phyloP scores from a whole-genome alignment of 768 basidiomycete genomes.

The Tephrocybe sp. region DNA sequence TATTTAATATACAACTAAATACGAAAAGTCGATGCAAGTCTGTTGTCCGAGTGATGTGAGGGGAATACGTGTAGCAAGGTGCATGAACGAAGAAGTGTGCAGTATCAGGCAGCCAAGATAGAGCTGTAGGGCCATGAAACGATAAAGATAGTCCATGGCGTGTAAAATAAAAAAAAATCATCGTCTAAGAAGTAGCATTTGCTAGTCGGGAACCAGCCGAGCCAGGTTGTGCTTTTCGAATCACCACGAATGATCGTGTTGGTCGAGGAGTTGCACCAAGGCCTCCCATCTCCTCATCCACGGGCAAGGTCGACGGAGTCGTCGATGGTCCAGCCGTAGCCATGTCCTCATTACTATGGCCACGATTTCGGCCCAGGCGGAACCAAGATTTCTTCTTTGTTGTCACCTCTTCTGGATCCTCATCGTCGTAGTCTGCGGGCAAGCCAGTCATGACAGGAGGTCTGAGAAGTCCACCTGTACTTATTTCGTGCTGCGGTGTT shows the following conservation, averaged over 20 bases:
- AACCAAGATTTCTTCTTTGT: conserved; percentile 74
- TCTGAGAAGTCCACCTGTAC: conserved; percentile 16
- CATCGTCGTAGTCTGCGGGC: conserved; percentile 35
- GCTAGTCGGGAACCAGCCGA: conserved; percentile 9
- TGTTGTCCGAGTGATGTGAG: conserved; percentile 6
- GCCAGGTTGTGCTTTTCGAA: conserved; percentile 50
- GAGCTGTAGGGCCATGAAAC: background rate
- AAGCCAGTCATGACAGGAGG: conserved; percentile 17
- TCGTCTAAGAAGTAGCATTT: conserved; percentile 16
- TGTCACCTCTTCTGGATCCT: conserved; percentile 37
- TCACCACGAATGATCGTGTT: conserved; percentile 65
- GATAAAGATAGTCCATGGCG: conserved; percentile 1
- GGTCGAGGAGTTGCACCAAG: conserved; percentile 30
- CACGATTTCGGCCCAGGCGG: conserved; percentile 54
- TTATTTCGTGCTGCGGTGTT: conserved; percentile 18
- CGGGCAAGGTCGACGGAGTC: conserved; percentile 18
- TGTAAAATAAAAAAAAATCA: conserved; percentile 3
- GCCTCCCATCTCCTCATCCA: conserved; percentile 35
- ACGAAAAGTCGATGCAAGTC: conserved; percentile 9
- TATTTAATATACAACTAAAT: conserved; percentile 15
- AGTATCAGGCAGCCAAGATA: conserved; percentile 3
- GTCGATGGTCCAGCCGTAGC: conserved; percentile 23
- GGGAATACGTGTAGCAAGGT: conserved; percentile 2
- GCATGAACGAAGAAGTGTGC: background rate
- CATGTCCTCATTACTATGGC: conserved; percentile 55